These are phyloP conservation scores for Yamadazyma songkhlaensis DNA, from an alignment of 1,139 yeast species.

Conservation along the genomic window DNA sequence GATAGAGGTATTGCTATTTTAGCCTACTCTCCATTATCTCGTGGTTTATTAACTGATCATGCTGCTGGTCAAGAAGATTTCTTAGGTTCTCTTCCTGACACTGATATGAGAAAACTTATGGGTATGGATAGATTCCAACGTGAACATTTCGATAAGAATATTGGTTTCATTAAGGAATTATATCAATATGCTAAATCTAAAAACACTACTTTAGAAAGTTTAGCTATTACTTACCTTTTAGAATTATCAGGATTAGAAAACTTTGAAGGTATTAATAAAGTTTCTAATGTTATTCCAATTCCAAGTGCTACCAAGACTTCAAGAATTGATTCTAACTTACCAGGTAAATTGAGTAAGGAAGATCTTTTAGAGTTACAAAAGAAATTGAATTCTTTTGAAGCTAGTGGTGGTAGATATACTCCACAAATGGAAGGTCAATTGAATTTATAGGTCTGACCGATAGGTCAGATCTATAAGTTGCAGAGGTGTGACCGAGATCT, in stretches of 20 bases:
- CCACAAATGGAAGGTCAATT: not conserved
- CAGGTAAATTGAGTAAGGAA: not conserved
- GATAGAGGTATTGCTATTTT: conserved; percentile 52
- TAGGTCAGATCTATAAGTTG: too few relatives aligned
- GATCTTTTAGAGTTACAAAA: not conserved
- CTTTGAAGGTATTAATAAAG: conserved; percentile 31
- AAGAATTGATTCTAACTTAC: conserved; percentile 59
- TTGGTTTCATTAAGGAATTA: conserved; percentile 38
- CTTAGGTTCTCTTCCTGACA: conserved; percentile 6
- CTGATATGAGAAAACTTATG: conserved; percentile 44
- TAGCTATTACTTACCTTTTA: conserved; percentile 71
- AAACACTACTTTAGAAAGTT: conserved; percentile 55
- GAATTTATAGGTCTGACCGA: not conserved
- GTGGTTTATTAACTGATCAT: conserved; percentile 68
- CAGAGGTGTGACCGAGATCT: too few relatives aligned
- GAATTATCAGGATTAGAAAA: conserved; percentile 9
- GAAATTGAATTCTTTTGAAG: not conserved
- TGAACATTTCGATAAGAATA: conserved; percentile 55
- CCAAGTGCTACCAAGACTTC: conserved; percentile 66
- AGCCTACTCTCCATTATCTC: conserved; percentile 76
- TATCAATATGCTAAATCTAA: conserved; percentile 48
- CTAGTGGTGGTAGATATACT: conserved; percentile 1
- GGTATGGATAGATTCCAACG: conserved; percentile 55
- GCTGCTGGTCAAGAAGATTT: conserved; percentile 35
- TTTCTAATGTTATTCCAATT: conserved; percentile 67